Base-by-base conservation (phyloP, 1,284 basidiomycete species). In the Austroboletus niveus region DNA sequence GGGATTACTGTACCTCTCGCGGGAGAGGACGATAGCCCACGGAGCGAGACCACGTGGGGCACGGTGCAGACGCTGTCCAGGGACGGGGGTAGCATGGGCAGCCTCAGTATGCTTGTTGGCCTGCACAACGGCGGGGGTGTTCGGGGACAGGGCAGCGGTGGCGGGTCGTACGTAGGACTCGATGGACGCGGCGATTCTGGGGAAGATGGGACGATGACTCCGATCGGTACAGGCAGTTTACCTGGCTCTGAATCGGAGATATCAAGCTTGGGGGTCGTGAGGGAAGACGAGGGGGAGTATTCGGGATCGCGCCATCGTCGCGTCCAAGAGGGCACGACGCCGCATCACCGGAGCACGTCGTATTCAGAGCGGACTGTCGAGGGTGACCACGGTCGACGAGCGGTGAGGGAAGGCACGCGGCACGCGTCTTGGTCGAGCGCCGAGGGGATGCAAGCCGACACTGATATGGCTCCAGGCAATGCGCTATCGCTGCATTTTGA, bases 401-500 rank as follows among this genome's bases (percentile, higher is more conserved):
- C 57, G 24, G 60, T 62, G 45, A 57, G 66, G 52, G 65, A 64
- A 47, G 54, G 54, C 20, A 47, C 32, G 10, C 68, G 60, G 15
- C 57, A 65, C 42, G 44, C 50, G 38, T 56, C 57, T n/a, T 63
- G 58, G 31, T 45, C 62, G 8, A 57, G 47, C 30, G 45, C 47
- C 53, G 55, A 56, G 68, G 64, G 58, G 40, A 54, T 68, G 52
- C 46, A 47, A 3, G 42, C 50, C 53, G 57, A 56, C 47, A 48
- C 65, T 50, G 57, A 61, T 51, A 57, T 65, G 41, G 50, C 50
- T 34, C 30, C 38, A 3, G 24, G 61, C 40, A 66, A 66, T 17
- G 65, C 65, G 51, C 54, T 66, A 63, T 70, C 68, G 42, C 65
- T 66, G 48, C 64, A 66, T 66, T 66, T 66, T 60, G 68, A 66